These are phyloP conservation scores for Calonectria naviculata DNA, from an alignment of 2,329 filamentous ascomycete species.

Conservation along the genomic window DNA sequence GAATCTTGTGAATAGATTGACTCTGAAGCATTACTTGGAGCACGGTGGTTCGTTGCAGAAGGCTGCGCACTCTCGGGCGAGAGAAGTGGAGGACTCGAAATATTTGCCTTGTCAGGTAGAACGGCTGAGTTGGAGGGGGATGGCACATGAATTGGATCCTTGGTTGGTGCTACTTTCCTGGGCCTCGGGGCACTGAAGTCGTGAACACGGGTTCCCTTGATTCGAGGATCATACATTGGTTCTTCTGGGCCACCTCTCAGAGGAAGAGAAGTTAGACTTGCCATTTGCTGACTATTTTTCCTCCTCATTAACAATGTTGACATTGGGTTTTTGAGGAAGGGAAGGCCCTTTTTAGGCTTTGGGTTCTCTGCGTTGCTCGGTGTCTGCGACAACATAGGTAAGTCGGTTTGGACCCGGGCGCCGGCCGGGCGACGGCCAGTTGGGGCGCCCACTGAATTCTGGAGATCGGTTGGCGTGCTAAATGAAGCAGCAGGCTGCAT, in stretches of 20 bases:
- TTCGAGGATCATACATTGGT: conserved; percentile 70
- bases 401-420: conserved; percentile 52
- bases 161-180: conserved; percentile 43
- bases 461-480: conserved; percentile 61
- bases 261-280: conserved; percentile 56
- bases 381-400: conserved; percentile 44
- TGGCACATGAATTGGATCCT: conserved; percentile 25
- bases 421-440: conserved; percentile 57
- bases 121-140: conserved; percentile 27
- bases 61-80: conserved; percentile 17
- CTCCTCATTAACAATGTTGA: conserved; percentile 68
- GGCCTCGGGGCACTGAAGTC: conserved; percentile 73
- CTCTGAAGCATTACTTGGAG: conserved; percentile 45
- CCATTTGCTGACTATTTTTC: conserved; percentile 61
- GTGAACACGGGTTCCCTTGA: conserved; percentile 72
- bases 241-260: conserved; percentile 53
- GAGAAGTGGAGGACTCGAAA: conserved; percentile 10
- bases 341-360: conserved; percentile 65
- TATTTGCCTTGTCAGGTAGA: conserved; percentile 30
- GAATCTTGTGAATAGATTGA: conserved; percentile 43
- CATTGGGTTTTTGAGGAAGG: conserved; percentile 70
- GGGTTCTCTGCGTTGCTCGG: conserved; percentile 49
- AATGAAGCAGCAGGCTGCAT: conserved; percentile 53
- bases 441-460: conserved; percentile 44
- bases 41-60: conserved; percentile 35